phyloP scores from a whole-genome alignment of 768 basidiomycete genomes.

The Scleroderma bovista region DNA sequence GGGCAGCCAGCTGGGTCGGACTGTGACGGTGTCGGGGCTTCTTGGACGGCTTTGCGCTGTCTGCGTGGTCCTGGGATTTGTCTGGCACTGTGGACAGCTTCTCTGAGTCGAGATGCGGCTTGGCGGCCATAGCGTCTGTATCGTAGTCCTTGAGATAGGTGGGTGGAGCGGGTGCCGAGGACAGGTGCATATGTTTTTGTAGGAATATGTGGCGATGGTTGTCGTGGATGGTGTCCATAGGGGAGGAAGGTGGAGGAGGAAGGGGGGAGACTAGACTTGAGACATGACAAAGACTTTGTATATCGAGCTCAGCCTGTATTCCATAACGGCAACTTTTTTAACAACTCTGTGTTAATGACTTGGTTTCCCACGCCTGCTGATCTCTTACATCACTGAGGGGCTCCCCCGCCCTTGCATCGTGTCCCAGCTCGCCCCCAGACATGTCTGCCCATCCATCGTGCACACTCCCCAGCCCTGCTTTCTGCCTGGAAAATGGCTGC shows the following conservation, averaged over 20 bases:
- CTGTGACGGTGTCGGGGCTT: conserved; percentile 78
- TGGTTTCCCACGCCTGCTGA: conserved; percentile 24
- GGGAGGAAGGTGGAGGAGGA: conserved; percentile 20
- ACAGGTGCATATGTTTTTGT: conserved; percentile 8
- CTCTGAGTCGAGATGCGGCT: conserved; percentile 19
- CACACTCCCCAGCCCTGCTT: too few species aligned
- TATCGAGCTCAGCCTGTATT: conserved; percentile 36
- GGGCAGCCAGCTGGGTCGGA: conserved; percentile 62
- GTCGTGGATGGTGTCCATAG: conserved; percentile 19
- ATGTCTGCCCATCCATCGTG: neutral
- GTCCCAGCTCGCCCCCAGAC: neutral
- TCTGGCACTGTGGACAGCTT: conserved; percentile 15
- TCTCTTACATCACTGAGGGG: conserved; percentile 11
- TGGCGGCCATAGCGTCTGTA: conserved; percentile 13
- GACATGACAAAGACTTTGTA: conserved; percentile 36
- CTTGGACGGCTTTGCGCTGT: conserved; percentile 37
- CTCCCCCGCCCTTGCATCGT: conserved; percentile 1
- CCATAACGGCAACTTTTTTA: conserved; percentile 35
- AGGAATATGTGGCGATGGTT: conserved; percentile 12
- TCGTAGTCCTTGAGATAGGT: conserved; percentile 8
- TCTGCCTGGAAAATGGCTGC: too few species aligned
- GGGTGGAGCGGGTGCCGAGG: conserved; percentile 9
- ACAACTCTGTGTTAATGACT: conserved; percentile 25
- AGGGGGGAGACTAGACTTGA: conserved; percentile 27
- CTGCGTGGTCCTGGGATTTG: conserved; percentile 21